A percentile compares a stretch with the other conserved stretches of the same genome.
Evolutionary conservation across 805 yeast species (phyloP).

Genomic region (Wickerhamomyces sydowiorum): DNA sequence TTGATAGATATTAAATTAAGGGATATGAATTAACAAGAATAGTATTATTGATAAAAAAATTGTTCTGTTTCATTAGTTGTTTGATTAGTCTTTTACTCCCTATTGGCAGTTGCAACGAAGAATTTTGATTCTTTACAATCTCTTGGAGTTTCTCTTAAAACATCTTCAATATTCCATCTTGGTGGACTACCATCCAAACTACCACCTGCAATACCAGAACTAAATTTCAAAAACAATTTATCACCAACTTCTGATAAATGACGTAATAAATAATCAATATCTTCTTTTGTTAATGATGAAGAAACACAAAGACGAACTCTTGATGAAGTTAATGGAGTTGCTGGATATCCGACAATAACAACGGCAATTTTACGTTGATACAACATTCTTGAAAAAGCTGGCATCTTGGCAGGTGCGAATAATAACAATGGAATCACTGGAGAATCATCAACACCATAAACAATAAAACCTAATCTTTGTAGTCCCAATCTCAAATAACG

Average conservation of each 20-base stretch:
- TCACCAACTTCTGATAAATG: slow-evolving; percentile 78
- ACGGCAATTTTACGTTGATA: slow-evolving; percentile 80
- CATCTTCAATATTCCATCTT: slow-evolving; percentile 77
- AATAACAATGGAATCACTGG: slow-evolving; percentile 90
- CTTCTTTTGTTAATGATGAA: slow-evolving; percentile 88
- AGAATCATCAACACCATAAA: slow-evolving; percentile 91
- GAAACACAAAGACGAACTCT: slow-evolving; percentile 92
- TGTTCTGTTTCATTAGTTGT: not conserved
- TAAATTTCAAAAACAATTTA: slow-evolving; percentile 62
- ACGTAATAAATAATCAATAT: slow-evolving; percentile 73
- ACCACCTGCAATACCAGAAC: slow-evolving; percentile 72
- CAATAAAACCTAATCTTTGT: slow-evolving; percentile 88
- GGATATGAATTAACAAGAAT: too few relatives aligned
- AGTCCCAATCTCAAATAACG: slow-evolving; percentile 88
- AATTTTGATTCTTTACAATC: slow-evolving; percentile 44
- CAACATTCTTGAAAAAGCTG: slow-evolving; percentile 81
- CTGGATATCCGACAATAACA: slow-evolving; percentile 97
- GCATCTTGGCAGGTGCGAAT: slow-evolving; percentile 92
- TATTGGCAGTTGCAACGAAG: slow-evolving; percentile 22
- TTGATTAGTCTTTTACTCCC: not conserved
- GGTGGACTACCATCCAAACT: slow-evolving; percentile 57
- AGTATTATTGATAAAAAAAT: too few relatives aligned
- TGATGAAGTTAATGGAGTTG: slow-evolving; percentile 85
- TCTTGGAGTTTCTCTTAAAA: slow-evolving; percentile 61
- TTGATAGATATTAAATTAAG: too few relatives aligned